Evolutionary conservation across 257 asterid genomes (phyloP).

Genomic region (Thymus quinquecostatus): DNA sequence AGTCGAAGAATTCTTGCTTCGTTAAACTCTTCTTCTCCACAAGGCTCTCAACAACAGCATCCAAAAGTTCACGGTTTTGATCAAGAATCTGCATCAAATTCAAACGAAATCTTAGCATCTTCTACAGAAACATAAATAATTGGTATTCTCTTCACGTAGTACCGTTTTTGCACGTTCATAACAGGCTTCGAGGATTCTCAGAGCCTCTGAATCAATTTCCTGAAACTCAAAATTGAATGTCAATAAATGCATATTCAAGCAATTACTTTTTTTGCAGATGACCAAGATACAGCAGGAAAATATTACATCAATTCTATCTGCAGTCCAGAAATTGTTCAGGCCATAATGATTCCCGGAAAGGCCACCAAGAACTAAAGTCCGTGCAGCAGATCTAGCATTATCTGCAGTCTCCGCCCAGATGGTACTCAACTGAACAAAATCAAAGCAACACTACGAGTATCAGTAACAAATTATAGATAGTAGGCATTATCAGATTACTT

Average conservation of each 20-base stretch:
- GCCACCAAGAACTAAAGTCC: constrained; percentile 83
- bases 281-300: constrained; percentile 20
- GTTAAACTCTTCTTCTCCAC: constrained; percentile 79
- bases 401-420: constrained; percentile 95
- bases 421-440: constrained; percentile 69
- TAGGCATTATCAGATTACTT: neutral
- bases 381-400: constrained; percentile 92
- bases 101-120: constrained; percentile 10
- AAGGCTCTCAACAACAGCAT: constrained; percentile 65
- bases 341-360: constrained; percentile 80
- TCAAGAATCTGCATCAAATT: constrained; percentile 63
- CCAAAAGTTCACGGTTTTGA: constrained; percentile 69
- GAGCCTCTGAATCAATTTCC: constrained; percentile 85
- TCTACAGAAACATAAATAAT: neutral
- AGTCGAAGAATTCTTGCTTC: constrained; percentile 66
- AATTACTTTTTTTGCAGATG: neutral
- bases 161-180: constrained; percentile 87
- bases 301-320: constrained; percentile 67
- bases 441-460: constrained; percentile 18
- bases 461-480: constrained; percentile 6
- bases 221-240: constrained; percentile 34
- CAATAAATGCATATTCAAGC: neutral
- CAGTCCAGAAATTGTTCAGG: constrained; percentile 82
- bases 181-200: constrained; percentile 58
- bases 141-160: constrained; percentile 11